phyloP scores from a whole-genome alignment of 1,284 basidiomycete genomes.

The Tilletia caries region DNA sequence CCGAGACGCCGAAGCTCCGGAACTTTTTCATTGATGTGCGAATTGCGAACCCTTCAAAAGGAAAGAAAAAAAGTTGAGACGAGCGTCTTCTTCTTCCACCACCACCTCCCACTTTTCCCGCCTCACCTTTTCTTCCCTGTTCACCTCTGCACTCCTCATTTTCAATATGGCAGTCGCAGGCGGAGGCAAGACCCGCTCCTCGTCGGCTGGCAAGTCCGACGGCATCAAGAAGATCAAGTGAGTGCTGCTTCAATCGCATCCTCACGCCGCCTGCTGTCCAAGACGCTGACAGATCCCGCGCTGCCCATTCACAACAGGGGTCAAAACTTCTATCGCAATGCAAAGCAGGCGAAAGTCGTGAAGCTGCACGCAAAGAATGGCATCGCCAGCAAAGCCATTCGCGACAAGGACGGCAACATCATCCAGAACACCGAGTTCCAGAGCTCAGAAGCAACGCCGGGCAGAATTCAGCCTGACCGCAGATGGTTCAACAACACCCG shows the following conservation, averaged over 20 bases:
- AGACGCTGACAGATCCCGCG: not conserved
- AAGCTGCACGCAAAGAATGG: constrained; percentile 50
- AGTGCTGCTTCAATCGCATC: too few species aligned
- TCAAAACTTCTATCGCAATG: constrained; percentile 54
- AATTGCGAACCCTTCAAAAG: too few species aligned
- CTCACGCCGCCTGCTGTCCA: not conserved
- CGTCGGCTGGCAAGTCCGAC: not conserved
- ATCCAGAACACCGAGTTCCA: constrained; percentile 50
- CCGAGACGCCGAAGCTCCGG: too few species aligned
- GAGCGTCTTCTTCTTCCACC: not conserved
- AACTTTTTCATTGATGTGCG: too few species aligned
- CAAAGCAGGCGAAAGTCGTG: constrained; percentile 50
- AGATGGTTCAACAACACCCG: constrained; percentile 73
- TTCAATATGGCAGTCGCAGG: not conserved
- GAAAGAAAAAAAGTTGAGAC: too few species aligned
- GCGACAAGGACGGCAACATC: constrained; percentile 49
- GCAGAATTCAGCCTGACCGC: constrained; percentile 51
- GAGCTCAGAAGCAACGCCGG: constrained; percentile 49
- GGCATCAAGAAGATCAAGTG: constrained; percentile 20
- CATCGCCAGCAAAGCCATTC: constrained; percentile 47
- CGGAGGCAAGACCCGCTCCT: not conserved
- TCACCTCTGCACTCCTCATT: not conserved
- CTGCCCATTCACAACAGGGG: constrained; percentile 23
- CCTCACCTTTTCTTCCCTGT: not conserved
- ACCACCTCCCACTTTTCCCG: not conserved